Evolutionary conservation across 2,329 filamentous ascomycete genomes (phyloP), one percentile per base, ranked within the genome.

Genomic region (Zasmidium cellare): DNA sequence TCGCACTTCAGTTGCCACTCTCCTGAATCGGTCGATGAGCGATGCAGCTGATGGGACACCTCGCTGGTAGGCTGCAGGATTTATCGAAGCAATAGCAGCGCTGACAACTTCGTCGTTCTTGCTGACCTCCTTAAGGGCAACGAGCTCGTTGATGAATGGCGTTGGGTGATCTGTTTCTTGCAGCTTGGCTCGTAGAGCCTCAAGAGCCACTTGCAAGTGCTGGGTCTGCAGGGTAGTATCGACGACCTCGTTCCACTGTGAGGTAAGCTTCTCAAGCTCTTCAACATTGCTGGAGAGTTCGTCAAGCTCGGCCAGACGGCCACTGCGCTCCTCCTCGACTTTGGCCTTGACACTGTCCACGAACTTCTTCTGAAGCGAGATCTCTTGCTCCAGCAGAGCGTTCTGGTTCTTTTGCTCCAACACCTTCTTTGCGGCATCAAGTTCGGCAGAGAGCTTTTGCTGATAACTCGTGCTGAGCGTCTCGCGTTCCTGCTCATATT

Each of bases 51-150:
- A 91, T 22, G 92, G 87, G 57, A 99, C 87, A 58, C 94, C 94
- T 56, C 88, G 88, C 78, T 97, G 94, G 80, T 99, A 99, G 19
- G 94, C 91, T 11, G 84, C 80, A 2, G 94, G 94, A 80, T 96
- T 96, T 76, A 99, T 96, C 25, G 92, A 96, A n/a, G 90, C 89
- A 69, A 99, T 96, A 59, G 94, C 94, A 3, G 93, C 93, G 67
- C 91, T 88, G 59, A 99, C 91, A 5, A 97, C 89, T 14, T 69
- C 65, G 1, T 90, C 80, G 72, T 96, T 90, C 52, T 91, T 89
- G 25, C 84, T 83, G 66, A 96, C 90, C 75, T 97, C 92, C 79
- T 96, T 96, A 55, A 99, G 84, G 2, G 94, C 94, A 19, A 96
- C 91, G 14, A 99, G 86, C 79, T 99, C 94, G 62, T 88, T 87